These are phyloP conservation scores for Candida easanensis DNA, from an alignment of 805 yeast genomes.

Conservation along the genomic window DNA sequence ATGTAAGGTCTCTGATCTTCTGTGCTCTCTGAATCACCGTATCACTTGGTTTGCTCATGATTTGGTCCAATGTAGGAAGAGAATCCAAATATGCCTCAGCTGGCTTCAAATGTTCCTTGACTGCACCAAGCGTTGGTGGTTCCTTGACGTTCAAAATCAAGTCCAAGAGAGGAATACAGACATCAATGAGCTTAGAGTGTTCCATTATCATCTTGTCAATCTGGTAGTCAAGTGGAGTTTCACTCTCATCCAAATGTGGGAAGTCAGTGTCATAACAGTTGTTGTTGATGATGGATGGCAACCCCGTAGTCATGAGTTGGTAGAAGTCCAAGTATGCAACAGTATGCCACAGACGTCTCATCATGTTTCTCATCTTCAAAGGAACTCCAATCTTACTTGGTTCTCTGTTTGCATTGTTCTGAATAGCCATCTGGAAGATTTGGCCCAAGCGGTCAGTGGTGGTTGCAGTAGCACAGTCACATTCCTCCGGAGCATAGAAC, in stretches of 20 bases:
- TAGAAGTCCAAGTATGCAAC: constrained; percentile 21
- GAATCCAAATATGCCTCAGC: constrained; percentile 9
- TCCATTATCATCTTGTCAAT: constrained; percentile 19
- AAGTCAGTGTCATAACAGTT: constrained; percentile 24
- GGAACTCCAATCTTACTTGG: constrained; percentile 17
- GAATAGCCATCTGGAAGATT: constrained; percentile 21
- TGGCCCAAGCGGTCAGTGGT: constrained; percentile 20
- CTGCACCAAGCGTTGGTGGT: constrained; percentile 15
- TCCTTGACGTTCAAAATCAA: constrained; percentile 19
- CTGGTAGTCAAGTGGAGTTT: constrained; percentile 19
- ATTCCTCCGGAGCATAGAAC: constrained; percentile 24
- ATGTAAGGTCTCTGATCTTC: constrained; percentile 12
- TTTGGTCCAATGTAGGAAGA: constrained; percentile 11
- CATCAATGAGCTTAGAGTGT: constrained; percentile 13
- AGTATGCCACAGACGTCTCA: constrained; percentile 27
- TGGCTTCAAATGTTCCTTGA: constrained; percentile 13
- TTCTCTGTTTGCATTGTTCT: constrained; percentile 24
- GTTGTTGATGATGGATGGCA: constrained; percentile 23
- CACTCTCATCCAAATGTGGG: constrained; percentile 25
- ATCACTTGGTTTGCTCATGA: constrained; percentile 17
- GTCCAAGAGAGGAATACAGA: constrained; percentile 19
- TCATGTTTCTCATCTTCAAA: constrained; percentile 12
- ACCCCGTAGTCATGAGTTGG: constrained; percentile 21
- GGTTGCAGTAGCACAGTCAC: constrained; percentile 22
- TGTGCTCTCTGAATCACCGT: constrained; percentile 18